Conservation (phyloP, 257 asterid genomes). For the Mentha longifolia region DNA sequence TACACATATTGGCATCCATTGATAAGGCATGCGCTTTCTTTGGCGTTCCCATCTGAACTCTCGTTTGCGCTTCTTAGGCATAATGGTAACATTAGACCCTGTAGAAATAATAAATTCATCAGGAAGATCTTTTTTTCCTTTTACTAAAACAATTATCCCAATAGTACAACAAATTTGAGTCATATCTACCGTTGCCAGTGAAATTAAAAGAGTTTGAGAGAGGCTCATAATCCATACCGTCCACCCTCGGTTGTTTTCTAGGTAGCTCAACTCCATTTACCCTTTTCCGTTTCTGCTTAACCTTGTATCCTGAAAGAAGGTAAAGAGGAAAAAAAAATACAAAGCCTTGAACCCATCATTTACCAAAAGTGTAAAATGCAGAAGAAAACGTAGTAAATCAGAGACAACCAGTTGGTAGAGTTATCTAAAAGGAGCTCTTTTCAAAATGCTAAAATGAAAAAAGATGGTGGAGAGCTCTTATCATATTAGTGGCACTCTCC, state of each 20-base stretch:
- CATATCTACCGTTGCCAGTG: constrained; percentile 40
- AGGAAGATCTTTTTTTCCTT: neutral
- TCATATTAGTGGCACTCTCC: neutral
- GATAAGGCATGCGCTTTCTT: constrained; percentile 39
- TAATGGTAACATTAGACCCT: constrained; percentile 40
- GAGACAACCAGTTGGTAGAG: constrained; percentile 13
- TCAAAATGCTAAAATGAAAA: constrained; percentile 19
- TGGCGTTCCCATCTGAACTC: constrained; percentile 65
- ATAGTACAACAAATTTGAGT: constrained; percentile 32
- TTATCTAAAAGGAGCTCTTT: neutral
- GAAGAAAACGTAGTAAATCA: constrained; percentile 12
- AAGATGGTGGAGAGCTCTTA: neutral
- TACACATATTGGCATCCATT: constrained; percentile 16
- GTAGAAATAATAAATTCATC: constrained; percentile 37
- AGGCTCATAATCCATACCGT: constrained; percentile 42
- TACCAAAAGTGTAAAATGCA: no score
- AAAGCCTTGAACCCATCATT: constrained; percentile 22
- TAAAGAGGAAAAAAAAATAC: neutral
- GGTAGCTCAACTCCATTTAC: constrained; percentile 41
- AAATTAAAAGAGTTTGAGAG: constrained; percentile 34
- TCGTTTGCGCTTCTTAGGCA: constrained; percentile 57
- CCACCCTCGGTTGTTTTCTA: constrained; percentile 36
- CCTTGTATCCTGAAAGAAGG: constrained; percentile 56
- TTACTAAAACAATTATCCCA: constrained; percentile 5
- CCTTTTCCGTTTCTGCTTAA: constrained; percentile 68